Conservation (phyloP, 176 grass and related monocot genomes). For the Phoenix roebelenii region DNA sequence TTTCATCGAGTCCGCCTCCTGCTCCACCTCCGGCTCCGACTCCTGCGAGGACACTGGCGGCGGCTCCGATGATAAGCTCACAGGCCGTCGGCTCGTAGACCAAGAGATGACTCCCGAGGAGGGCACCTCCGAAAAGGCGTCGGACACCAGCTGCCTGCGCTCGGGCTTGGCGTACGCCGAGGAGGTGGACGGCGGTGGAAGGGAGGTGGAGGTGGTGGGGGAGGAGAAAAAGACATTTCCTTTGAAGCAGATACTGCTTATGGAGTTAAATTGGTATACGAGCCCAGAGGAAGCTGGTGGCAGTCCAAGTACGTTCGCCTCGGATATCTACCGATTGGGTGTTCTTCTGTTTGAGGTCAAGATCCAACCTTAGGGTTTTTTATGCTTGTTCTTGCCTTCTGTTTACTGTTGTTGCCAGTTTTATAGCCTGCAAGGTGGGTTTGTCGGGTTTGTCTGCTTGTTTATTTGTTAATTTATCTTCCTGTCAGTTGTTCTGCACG, state of each 20-base stretch:
- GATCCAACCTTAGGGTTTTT: not conserved
- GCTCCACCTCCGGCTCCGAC: constrained; percentile 56
- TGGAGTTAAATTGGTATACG: constrained; percentile 90
- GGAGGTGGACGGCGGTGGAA: not conserved
- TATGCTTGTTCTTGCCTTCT: not conserved
- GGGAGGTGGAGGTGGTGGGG: constrained; percentile 15
- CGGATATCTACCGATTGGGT: constrained; percentile 89
- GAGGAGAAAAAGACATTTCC: constrained; percentile 48
- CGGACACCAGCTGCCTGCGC: not conserved
- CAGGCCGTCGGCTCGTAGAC: not conserved
- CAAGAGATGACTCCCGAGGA: not conserved
- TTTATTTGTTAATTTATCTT: not conserved
- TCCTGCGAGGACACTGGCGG: constrained; percentile 34
- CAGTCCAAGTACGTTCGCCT: constrained; percentile 46
- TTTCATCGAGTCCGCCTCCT: constrained; percentile 92
- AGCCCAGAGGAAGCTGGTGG: constrained; percentile 68
- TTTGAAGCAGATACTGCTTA: constrained; percentile 58
- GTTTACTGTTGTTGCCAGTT: not conserved
- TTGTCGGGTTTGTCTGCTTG: not conserved
- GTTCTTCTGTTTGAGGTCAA: constrained; percentile 91
- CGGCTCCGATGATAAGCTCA: constrained; percentile 5
- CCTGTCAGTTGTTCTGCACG: constrained; percentile 63
- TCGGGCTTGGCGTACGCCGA: not conserved
- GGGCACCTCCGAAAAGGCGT: not conserved
- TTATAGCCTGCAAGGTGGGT: not conserved